phyloP scores from a whole-genome alignment of 148 eudicot genomes.

The Polygonum maritimum region DNA sequence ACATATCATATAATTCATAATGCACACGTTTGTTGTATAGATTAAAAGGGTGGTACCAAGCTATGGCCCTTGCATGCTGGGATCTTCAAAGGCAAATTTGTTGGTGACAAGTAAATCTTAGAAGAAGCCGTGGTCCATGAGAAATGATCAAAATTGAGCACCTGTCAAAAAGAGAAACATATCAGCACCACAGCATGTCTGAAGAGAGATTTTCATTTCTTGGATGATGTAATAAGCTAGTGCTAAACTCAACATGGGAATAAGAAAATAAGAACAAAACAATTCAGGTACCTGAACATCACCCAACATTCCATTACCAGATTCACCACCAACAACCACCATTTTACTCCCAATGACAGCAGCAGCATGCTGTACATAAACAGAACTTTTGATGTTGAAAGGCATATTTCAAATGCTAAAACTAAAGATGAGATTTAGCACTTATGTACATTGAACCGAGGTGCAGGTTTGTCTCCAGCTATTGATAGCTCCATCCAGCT shows the following conservation, averaged over 20 bases:
- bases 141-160: conserved; percentile 70
- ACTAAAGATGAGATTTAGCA: background rate
- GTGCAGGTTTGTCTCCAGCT: conserved; percentile 86
- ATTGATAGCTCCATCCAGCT: conserved; percentile 83
- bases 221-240: background rate
- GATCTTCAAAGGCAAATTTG: conserved; percentile 82
- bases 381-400: background rate
- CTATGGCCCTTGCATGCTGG: conserved; percentile 96
- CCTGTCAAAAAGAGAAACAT: conserved; percentile 31
- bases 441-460: conserved; percentile 66
- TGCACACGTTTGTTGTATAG: background rate
- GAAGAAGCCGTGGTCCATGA: conserved; percentile 94
- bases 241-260: background rate
- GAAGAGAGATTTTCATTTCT: background rate
- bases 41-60: conserved; percentile 42
- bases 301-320: conserved; percentile 56
- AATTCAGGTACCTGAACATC: conserved; percentile 70
- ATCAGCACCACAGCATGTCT: background rate
- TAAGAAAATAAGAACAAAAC: background rate
- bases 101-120: conserved; percentile 86
- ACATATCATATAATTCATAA: background rate
- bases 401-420: background rate
- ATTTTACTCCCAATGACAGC: conserved; percentile 89
- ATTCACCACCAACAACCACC: conserved; percentile 98
- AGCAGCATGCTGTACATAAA: conserved; percentile 77